Conservation (phyloP, 2,329 filamentous ascomycete species). For the Periconia digitata region DNA sequence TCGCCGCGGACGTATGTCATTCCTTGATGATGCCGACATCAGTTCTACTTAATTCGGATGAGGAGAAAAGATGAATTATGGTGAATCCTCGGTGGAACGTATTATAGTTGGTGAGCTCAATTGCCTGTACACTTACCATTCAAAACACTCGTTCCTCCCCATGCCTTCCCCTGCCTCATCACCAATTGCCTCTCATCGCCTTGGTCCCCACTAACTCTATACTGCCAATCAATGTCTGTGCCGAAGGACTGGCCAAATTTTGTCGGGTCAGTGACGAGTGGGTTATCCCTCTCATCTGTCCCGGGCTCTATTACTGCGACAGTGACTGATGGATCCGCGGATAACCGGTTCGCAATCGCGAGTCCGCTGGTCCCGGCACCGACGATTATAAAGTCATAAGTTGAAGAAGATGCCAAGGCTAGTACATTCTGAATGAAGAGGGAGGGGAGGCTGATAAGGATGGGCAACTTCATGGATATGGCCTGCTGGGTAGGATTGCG, state of each 20-base stretch:
- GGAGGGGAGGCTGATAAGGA: too few species aligned
- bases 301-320: constrained; percentile 33
- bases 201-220: constrained; percentile 18
- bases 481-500: too few species aligned
- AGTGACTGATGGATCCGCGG: constrained; percentile 13
- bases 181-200: constrained; percentile 12
- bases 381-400: constrained; percentile 15
- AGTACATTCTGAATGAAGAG: too few species aligned
- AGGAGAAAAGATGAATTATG: constrained; percentile 10
- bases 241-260: constrained; percentile 4
- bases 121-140: constrained; percentile 38
- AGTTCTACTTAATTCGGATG: too few species aligned
- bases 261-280: constrained; percentile 11
- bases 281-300: constrained; percentile 34
- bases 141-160: too few species aligned
- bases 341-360: constrained; percentile 15
- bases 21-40: too few species aligned
- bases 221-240: constrained; percentile 21
- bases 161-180: too few species aligned
- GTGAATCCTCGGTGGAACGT: constrained; percentile 10
- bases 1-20: too few species aligned
- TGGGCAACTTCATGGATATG: too few species aligned
- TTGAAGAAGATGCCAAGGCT: too few species aligned
- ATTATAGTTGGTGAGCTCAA: constrained; percentile 22
- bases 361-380: constrained; percentile 24